phyloP scores from a whole-genome alignment of 768 basidiomycete species.

The Naematelia aurantialba region DNA sequence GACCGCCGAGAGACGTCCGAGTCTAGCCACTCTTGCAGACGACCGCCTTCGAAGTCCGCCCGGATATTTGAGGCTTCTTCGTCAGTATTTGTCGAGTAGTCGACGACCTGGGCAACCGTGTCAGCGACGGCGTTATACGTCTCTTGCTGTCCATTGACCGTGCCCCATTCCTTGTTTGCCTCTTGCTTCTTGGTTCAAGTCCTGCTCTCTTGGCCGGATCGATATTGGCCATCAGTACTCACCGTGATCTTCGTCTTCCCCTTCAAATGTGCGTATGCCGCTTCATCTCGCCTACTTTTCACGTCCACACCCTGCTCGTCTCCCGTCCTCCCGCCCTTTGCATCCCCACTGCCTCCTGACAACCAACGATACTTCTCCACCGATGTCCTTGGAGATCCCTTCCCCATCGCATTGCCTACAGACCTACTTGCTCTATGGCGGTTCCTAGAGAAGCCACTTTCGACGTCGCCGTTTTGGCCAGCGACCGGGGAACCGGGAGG shows the following conservation, averaged over 20 bases:
- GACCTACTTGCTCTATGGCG: background rate
- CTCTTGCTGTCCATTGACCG: no score
- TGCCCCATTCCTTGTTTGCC: background rate
- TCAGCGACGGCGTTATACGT: background rate
- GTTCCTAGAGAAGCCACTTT: background rate
- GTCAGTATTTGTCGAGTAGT: conserved; percentile 37
- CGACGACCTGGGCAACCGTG: conserved; percentile 36
- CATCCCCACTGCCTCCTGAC: background rate
- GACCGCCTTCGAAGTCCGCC: conserved; percentile 44
- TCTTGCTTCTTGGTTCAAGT: background rate
- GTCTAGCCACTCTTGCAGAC: conserved; percentile 42
- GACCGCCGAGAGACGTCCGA: conserved; percentile 28
- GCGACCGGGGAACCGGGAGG: background rate
- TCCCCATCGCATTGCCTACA: background rate
- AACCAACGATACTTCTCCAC: conserved; percentile 34
- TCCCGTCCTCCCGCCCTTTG: conserved; percentile 37
- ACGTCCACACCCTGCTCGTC: conserved; percentile 50
- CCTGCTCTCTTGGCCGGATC: background rate
- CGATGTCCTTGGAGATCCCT: background rate
- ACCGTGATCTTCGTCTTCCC: conserved; percentile 36
- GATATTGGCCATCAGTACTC: conserved; percentile 11
- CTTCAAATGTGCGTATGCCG: conserved; percentile 41
- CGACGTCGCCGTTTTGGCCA: background rate
- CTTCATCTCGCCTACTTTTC: conserved; percentile 39
- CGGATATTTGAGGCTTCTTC: conserved; percentile 32